Evolutionary conservation across 305 asterid genomes (phyloP).

Genomic region (Fraxinus baroniana): DNA sequence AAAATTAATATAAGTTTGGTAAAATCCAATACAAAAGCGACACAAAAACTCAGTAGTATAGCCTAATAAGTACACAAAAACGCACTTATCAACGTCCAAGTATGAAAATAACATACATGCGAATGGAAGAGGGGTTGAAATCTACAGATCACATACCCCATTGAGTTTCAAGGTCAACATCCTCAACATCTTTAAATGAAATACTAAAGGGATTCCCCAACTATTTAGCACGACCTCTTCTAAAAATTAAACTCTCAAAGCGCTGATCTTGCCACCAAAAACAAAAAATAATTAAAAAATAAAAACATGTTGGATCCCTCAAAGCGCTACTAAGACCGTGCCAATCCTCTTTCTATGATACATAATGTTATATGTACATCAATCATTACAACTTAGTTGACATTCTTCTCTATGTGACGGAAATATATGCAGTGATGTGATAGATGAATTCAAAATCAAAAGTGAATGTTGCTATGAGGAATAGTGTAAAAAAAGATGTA

Average conservation of each 20-base stretch:
- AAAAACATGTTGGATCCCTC: neutral
- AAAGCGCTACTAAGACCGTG: neutral
- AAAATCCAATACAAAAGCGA: neutral
- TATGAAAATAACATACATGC: neutral
- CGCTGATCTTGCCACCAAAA: neutral
- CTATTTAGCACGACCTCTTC: neutral
- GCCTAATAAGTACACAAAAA: neutral
- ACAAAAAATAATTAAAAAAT: no score
- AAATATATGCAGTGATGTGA: neutral
- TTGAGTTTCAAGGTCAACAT: neutral
- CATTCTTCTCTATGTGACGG: neutral
- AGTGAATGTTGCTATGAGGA: neutral
- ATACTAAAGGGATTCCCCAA: neutral
- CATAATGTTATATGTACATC: neutral
- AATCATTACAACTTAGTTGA: neutral
- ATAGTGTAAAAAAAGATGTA: neutral
- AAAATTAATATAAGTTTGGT: neutral
- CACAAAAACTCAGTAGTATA: neutral
- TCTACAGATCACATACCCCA: neutral
- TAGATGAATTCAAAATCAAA: neutral
- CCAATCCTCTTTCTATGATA: neutral
- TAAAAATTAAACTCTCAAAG: neutral
- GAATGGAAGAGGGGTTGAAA: neutral
- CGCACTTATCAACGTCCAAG: neutral
- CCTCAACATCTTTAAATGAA: neutral